A percentile compares a stretch with the other conserved stretches of the same genome.
Conservation (phyloP, 345 rosid species). For the Lumnitzera littorea region DNA sequence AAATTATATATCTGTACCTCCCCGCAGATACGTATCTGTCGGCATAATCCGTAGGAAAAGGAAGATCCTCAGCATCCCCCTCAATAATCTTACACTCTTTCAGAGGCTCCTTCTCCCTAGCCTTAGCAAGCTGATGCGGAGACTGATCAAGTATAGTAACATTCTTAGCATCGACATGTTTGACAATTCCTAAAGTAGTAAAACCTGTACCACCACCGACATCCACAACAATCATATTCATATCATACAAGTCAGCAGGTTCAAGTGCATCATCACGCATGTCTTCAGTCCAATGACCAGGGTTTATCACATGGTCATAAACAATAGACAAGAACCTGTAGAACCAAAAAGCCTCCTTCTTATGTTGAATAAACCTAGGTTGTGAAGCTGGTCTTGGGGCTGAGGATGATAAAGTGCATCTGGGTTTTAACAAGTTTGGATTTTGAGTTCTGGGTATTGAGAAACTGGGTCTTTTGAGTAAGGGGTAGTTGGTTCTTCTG, state of each 20-base stretch:
- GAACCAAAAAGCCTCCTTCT: conserved; percentile 98
- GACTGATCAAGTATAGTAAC: conserved; percentile 97
- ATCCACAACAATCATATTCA: conserved; percentile 82
- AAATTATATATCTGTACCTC: conserved; percentile 36
- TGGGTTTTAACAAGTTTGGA: conserved; percentile 20
- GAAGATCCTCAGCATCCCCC: conserved; percentile 97
- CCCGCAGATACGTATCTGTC: conserved; percentile 98
- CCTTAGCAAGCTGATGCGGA: conserved; percentile 97
- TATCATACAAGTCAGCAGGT: conserved; percentile 79
- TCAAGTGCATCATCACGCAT: conserved; percentile 97
- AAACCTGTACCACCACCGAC: conserved; percentile 99
- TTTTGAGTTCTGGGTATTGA: neutral
- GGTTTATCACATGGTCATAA: conserved; percentile 88
- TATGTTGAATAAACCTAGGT: conserved; percentile 96
- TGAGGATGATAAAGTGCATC: conserved; percentile 65
- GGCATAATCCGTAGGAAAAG: conserved; percentile 79
- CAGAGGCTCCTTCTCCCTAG: conserved; percentile 88
- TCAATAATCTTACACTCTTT: conserved; percentile 87
- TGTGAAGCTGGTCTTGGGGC: conserved; percentile 83
- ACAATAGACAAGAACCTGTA: conserved; percentile 90
- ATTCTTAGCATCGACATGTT: conserved; percentile 91
- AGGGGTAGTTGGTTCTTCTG: too few relatives aligned
- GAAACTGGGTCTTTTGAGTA: too few relatives aligned
- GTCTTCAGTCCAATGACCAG: conserved; percentile 96
- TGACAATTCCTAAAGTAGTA: conserved; percentile 90